phyloP scores from a whole-genome alignment of 768 basidiomycete genomes.

The Vishniacozyma victoriae region DNA sequence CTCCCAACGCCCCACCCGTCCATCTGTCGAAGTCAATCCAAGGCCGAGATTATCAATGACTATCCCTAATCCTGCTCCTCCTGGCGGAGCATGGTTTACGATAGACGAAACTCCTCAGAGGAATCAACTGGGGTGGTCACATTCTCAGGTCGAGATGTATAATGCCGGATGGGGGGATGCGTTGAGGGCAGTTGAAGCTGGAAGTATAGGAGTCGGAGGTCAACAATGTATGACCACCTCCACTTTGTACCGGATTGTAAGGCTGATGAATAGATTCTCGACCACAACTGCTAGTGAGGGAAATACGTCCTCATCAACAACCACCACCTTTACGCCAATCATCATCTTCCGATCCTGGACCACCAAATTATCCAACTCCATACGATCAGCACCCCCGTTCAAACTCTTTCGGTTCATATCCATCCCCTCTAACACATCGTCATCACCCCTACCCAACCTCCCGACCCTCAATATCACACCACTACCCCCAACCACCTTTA shows the following conservation, averaged over 20 bases:
- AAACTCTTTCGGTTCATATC: not conserved
- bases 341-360: not conserved
- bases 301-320: not conserved
- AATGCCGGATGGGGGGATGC: slow-evolving; percentile 18
- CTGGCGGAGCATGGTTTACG: too few relatives aligned
- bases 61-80: too few relatives aligned
- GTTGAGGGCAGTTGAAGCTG: slow-evolving; percentile 11
- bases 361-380: not conserved
- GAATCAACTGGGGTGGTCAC: too few relatives aligned
- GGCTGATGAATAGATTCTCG: too few relatives aligned
- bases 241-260: too few relatives aligned
- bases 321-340: not conserved
- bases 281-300: not conserved
- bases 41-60: too few relatives aligned
- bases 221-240: slow-evolving; percentile 13
- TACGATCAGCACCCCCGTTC: not conserved
- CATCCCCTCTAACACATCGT: not conserved
- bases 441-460: not conserved
- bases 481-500: slow-evolving; percentile 6
- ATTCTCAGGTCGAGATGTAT: slow-evolving; percentile 5
- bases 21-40: too few relatives aligned
- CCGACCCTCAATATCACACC: not conserved
- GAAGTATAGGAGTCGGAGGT: slow-evolving; percentile 11
- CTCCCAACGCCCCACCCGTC: too few relatives aligned
- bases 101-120: too few relatives aligned